Evolutionary conservation across 495 filamentous ascomycete genomes (phyloP), one percentile per base, ranked within the genome.

Genomic region (Podospora didyma): DNA sequence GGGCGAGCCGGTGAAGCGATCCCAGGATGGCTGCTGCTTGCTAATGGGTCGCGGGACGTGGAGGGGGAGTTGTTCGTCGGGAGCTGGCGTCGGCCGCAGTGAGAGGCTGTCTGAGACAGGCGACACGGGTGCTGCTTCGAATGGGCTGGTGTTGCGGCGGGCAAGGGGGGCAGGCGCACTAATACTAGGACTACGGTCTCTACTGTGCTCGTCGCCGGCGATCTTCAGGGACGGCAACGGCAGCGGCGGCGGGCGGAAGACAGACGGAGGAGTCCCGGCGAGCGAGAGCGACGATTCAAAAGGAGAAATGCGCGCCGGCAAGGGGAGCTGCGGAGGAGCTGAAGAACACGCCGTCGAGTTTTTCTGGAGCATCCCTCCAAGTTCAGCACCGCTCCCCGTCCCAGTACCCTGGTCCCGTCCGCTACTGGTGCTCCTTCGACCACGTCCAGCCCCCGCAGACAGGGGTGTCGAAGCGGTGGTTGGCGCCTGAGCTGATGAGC

Each of bases 61-160:
- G 37, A 63, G 39, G 28, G 45, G 54, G 41, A 62, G 50, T 16
- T 52, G 49, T 56, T 65, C 60, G 49, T 54, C 42, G 44, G 64
- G 58, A 50, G 56, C 54, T 49, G 53, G 52, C 47, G 48, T n/a
- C 55, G 60, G 48, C 22, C 26, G 34, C 10, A 14, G 24, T 7
- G 53, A 63, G 42, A 45, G 42, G 45, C 60, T 69, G 49, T 67
- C 66, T 20, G 63, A 71, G 31, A 61, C 22, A 35, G 63, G 62
- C 19, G 62, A 69, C 51, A 70, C 60, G 41, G 67, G 47, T 31
- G 61, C 62, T 49, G 45, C 51, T 31, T 54, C 12, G 39, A 17
- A 5, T 7, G 14, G 39, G n/a, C 14, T 56, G 62, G 45, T 59
- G 46, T 57, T 35, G 47, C 34, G 50, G 47, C 46, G 55, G 1